Conservation (phyloP, 2,329 filamentous ascomycete species). For the Neonectria faginata region DNA sequence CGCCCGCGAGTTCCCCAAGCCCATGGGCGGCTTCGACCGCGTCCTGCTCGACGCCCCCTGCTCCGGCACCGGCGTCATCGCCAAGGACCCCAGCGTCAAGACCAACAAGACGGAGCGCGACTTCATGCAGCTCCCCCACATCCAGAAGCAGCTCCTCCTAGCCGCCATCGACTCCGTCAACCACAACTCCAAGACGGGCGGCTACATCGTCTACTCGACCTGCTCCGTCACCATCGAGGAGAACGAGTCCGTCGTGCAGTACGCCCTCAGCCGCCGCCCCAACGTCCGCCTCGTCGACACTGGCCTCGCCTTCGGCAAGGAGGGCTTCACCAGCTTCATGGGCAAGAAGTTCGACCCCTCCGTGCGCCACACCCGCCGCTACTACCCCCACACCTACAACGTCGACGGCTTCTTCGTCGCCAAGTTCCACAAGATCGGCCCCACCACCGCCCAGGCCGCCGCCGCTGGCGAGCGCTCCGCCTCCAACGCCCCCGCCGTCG, state of each 20-base stretch:
- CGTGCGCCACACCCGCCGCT: slow-evolving; percentile 84
- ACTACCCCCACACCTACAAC: slow-evolving; percentile 92
- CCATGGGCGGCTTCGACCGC: slow-evolving; percentile 95
- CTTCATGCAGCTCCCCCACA: slow-evolving; percentile 91
- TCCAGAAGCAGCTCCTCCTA: slow-evolving; percentile 93
- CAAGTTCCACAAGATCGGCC: slow-evolving; percentile 93
- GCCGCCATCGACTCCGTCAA: slow-evolving; percentile 96
- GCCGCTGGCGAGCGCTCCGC: slow-evolving; percentile 50
- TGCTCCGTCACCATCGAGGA: slow-evolving; percentile 96
- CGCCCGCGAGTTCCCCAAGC: slow-evolving; percentile 90
- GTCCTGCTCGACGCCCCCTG: slow-evolving; percentile 95
- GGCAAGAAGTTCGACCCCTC: slow-evolving; percentile 91
- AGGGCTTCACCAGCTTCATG: slow-evolving; percentile 91
- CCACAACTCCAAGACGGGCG: slow-evolving; percentile 90
- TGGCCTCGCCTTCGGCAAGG: slow-evolving; percentile 87
- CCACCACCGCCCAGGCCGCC: slow-evolving; percentile 70
- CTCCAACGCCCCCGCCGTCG: slow-evolving; percentile 30
- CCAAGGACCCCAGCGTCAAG: slow-evolving; percentile 96
- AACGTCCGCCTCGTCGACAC: slow-evolving; percentile 96
- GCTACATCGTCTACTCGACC: slow-evolving; percentile 96
- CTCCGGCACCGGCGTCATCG: slow-evolving; percentile 96
- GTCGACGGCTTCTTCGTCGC: slow-evolving; percentile 99
- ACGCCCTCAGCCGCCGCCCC: slow-evolving; percentile 88
- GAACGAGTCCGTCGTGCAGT: slow-evolving; percentile 90
- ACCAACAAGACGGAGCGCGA: slow-evolving; percentile 98